phyloP scores from a whole-genome alignment of 495 filamentous ascomycete species.

The Talaromyces wortmannii region DNA sequence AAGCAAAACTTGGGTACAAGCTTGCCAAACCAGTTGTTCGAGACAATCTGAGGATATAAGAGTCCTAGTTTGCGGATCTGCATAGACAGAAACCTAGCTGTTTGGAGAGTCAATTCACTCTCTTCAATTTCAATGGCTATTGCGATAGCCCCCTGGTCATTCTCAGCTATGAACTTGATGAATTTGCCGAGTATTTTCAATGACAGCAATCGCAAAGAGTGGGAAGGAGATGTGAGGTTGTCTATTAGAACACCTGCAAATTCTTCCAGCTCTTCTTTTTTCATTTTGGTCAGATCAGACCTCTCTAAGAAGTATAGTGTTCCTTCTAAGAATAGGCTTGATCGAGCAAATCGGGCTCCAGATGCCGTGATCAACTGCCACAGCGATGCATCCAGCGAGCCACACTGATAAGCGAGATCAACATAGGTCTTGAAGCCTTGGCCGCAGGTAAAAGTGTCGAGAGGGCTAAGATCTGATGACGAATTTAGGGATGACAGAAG shows the following conservation, averaged over 20 bases:
- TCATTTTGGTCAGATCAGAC: conserved; percentile 28
- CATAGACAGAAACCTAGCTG: conserved; percentile 68
- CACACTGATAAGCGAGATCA: conserved; percentile 21
- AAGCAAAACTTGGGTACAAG: conserved; percentile 80
- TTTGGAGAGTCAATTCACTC: conserved; percentile 68
- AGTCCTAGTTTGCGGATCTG: conserved; percentile 71
- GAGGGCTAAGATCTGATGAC: conserved; percentile 13
- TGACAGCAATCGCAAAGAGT: conserved; percentile 61
- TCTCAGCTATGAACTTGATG: conserved; percentile 21
- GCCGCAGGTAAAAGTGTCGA: conserved; percentile 24
- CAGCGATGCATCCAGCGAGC: conserved; percentile 42
- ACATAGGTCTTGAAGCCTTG: conserved; percentile 43
- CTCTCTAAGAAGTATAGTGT: conserved; percentile 41
- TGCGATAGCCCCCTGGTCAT: conserved; percentile 35
- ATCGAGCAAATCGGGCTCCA: conserved; percentile 52
- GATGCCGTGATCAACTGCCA: conserved; percentile 52
- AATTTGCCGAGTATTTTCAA: conserved; percentile 54
- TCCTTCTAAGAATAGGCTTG: conserved; percentile 61
- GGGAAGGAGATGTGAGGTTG: conserved; percentile 67
- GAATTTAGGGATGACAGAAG: conserved; percentile 19
- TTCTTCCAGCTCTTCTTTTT: conserved; percentile 33
- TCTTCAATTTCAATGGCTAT: conserved; percentile 65
- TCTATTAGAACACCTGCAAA: conserved; percentile 56
- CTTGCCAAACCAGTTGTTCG: conserved; percentile 57
- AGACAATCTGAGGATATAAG: conserved; percentile 45